Base-by-base conservation (phyloP, 345 rosid species). In the Nephelium lappaceum region DNA sequence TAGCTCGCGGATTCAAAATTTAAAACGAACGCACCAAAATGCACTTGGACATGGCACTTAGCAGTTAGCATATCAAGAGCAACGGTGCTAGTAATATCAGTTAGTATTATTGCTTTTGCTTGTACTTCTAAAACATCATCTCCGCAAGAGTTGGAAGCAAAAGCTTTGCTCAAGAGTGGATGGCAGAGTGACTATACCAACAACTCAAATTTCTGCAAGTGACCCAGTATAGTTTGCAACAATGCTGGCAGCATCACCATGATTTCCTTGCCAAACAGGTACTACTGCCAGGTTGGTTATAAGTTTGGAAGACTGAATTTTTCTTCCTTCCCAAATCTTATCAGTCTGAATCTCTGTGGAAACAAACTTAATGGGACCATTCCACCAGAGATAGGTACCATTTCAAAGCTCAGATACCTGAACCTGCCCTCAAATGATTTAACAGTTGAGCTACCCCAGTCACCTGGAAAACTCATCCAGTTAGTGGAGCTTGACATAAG, bases 301-400 rank as follows among this genome's bases (percentile, higher is more conserved):
- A 66, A 77, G 19, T 73, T 83, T 57, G 25, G 5, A 8, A 76
- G 57, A 14, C 19, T 77, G 75, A 68, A 77, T 43, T 69, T 77
- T 64, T 76, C 81, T 53, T 73, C 65, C 45, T 41, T 83, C 53
- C 73, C 49, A 0, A 23, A 83, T 71, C 83, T 80, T 6, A 15
- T 83, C 0, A 11, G 38, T 11, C 66, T 80, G 3, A 0, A 6
- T 3, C 0, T 7, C 3, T 42, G 57, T 4, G 36, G 24, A 0
- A 76, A 66, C 10, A 38, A 16, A 36, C 69, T 66, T 77, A 0
- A 0, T 1, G 1, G 57, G 83, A 8, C 38, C 8, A 77, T 82
- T 27, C 66, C 74, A 8, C 41, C 24, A 7, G 64, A 73, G 24
- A 70, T 85, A 47, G 77, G 81, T 10, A 8, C 24, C 15, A 64